phyloP scores from a whole-genome alignment of 2,329 filamentous ascomycete species.

The Colletotrichum theobromicola region DNA sequence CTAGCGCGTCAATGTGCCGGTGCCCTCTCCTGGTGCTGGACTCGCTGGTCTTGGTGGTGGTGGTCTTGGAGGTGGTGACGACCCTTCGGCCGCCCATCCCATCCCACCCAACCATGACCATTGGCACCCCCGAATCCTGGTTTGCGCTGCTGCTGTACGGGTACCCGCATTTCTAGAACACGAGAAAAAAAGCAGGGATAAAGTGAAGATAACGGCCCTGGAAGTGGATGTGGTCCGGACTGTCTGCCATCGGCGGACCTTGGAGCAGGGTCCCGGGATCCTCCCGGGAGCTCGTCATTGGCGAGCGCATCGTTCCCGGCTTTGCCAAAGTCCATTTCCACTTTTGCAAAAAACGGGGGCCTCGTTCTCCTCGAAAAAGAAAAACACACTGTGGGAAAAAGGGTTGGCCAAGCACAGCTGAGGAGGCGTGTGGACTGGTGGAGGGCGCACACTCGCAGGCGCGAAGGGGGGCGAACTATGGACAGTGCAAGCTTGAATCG shows the following conservation, averaged over 20 bases:
- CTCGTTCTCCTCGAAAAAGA: neutral
- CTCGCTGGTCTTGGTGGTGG: neutral
- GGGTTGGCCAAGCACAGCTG: neutral
- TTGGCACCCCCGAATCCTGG: neutral
- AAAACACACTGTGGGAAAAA: neutral
- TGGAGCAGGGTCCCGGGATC: neutral
- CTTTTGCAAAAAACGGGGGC: neutral
- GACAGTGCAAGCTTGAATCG: slow-evolving; percentile 1
- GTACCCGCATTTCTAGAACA: slow-evolving; percentile 17
- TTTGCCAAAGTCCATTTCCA: neutral
- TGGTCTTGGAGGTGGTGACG: neutral
- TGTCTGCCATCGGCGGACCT: neutral
- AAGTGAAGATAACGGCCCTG: slow-evolving; percentile 11
- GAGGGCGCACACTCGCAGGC: neutral
- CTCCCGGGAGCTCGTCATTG: neutral
- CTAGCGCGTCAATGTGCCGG: slow-evolving; percentile 20
- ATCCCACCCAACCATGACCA: neutral
- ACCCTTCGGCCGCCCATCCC: neutral
- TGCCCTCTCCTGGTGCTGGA: neutral
- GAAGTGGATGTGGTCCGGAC: neutral
- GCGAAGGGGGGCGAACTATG: neutral
- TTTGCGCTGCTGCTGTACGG: neutral
- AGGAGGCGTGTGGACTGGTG: neutral
- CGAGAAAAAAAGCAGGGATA: slow-evolving; percentile 18
- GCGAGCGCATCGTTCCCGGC: neutral